A percentile compares a stretch with the other conserved stretches of the same genome.
phyloP scores from a whole-genome alignment of 2,329 filamentous ascomycete species.

The Nothophaeocryptopus gaeumannii region DNA sequence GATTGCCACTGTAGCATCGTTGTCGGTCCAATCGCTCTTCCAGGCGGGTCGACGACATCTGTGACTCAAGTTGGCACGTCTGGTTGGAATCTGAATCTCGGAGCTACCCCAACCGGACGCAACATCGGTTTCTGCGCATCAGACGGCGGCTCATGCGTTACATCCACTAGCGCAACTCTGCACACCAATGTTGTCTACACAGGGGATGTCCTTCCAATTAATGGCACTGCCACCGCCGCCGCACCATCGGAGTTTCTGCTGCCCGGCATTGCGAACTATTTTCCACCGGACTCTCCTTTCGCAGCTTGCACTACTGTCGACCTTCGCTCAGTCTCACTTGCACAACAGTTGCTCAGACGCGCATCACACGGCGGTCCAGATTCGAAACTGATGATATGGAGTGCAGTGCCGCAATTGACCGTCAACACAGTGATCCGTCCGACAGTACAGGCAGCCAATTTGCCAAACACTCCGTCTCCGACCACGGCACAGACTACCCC shows the following conservation, averaged over 20 bases:
- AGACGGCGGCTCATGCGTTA: conserved; percentile 13
- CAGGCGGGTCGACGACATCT: conserved; percentile 14
- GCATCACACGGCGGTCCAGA: too few relatives aligned
- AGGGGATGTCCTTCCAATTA: conserved; percentile 12
- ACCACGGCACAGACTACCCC: too few relatives aligned
- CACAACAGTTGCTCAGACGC: too few relatives aligned
- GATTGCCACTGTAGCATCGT: conserved; percentile 25
- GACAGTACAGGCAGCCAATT: too few relatives aligned
- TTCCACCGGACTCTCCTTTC: conserved; percentile 18
- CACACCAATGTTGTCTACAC: conserved; percentile 21
- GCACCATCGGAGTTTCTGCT: conserved; percentile 15
- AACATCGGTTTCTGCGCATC: conserved; percentile 13
- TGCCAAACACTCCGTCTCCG: too few relatives aligned
- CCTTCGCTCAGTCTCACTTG: neutral
- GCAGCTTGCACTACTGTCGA: conserved; percentile 17
- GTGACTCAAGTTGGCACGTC: conserved; percentile 22
- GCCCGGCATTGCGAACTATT: conserved; percentile 20
- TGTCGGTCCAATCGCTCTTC: conserved; percentile 17
- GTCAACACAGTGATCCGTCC: too few relatives aligned
- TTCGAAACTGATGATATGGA: too few relatives aligned
- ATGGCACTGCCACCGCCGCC: too few relatives aligned
- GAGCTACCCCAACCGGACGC: conserved; percentile 13
- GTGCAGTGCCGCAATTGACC: too few relatives aligned
- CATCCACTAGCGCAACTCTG: neutral
- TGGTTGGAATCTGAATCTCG: conserved; percentile 23